Conservation (phyloP, 2,329 filamentous ascomycete genomes). For the Aspergillus caelatus region DNA sequence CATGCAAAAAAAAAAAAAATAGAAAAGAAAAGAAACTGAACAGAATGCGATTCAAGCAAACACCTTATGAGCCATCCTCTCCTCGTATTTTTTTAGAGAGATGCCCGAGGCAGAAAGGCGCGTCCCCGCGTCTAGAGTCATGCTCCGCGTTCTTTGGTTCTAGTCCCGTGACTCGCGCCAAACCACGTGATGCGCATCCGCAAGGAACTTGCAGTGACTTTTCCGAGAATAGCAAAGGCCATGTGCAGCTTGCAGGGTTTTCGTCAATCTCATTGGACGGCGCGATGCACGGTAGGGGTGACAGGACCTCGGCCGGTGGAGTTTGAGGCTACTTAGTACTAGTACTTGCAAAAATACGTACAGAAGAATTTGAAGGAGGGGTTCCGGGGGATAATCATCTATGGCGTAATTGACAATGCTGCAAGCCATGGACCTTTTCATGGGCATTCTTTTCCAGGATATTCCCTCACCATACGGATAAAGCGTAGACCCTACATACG, state of each 20-base stretch:
- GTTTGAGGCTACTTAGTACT: constrained; percentile 6
- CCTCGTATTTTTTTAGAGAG: not conserved
- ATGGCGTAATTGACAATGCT: not conserved
- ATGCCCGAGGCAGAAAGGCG: constrained; percentile 13
- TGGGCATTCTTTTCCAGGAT: constrained; percentile 1
- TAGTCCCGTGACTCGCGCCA: constrained; percentile 25
- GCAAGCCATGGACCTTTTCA: not conserved
- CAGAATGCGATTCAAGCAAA: not conserved
- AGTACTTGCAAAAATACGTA: not conserved
- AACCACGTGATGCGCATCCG: constrained; percentile 16
- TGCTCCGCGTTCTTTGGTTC: constrained; percentile 24
- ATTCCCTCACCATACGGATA: not conserved
- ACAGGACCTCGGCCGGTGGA: constrained; percentile 7
- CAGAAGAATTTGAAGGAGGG: not conserved
- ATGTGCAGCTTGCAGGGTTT: constrained; percentile 19
- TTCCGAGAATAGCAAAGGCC: constrained; percentile 15
- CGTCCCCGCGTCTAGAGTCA: constrained; percentile 23
- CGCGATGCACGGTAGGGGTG: constrained; percentile 11
- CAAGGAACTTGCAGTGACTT: constrained; percentile 7
- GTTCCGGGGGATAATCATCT: not conserved
- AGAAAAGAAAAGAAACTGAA: not conserved
- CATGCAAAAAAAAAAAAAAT: not conserved
- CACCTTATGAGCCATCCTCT: not conserved
- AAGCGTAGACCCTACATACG: not conserved
- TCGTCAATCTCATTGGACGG: constrained; percentile 16